A percentile compares a stretch with the other conserved stretches of the same genome.
phyloP scores from a whole-genome alignment of 768 basidiomycete genomes.

The Hydnum rufescens region DNA sequence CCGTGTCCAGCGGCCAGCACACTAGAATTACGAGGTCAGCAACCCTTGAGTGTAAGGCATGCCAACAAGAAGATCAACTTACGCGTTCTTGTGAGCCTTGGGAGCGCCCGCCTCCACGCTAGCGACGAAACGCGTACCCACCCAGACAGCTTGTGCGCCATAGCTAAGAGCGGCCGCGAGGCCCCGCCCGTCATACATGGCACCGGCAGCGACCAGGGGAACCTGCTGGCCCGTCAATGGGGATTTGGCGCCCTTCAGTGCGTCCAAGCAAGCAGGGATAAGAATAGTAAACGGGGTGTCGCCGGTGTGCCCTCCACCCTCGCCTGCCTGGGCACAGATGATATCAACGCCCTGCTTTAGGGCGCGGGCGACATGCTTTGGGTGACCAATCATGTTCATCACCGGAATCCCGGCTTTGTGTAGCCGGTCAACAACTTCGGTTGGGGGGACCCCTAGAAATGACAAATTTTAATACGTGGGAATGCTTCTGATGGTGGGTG shows the following conservation, averaged over 20 bases:
- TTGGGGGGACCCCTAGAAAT: conserved; percentile 60
- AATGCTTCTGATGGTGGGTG: too few relatives aligned
- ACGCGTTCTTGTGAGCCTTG: conserved; percentile 63
- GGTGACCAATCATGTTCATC: conserved; percentile 60
- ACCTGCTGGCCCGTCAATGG: conserved; percentile 68
- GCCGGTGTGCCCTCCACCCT: conserved; percentile 74
- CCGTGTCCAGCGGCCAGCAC: conserved; percentile 34
- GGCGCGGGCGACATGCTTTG: conserved; percentile 63
- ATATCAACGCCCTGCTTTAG: conserved; percentile 74
- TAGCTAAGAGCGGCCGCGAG: conserved; percentile 75
- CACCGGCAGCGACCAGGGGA: conserved; percentile 81
- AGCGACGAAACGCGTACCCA: conserved; percentile 78
- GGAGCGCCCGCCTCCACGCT: conserved; percentile 62
- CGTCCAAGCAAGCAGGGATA: conserved; percentile 80
- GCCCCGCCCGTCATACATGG: conserved; percentile 73
- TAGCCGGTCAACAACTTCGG: conserved; percentile 58
- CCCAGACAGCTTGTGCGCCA: conserved; percentile 76
- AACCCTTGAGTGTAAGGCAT: not conserved
- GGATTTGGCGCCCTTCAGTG: conserved; percentile 52
- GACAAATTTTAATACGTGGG: not conserved
- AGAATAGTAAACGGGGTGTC: conserved; percentile 47
- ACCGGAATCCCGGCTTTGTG: conserved; percentile 61
- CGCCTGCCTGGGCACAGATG: conserved; percentile 53
- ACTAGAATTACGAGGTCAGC: not conserved
- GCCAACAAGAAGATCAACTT: conserved; percentile 8